A percentile compares a stretch with the other conserved stretches of the same genome.
These are phyloP conservation scores for Heterobasidion parviporum DNA, from an alignment of 1,284 basidiomycete species.

Conservation along the genomic window DNA sequence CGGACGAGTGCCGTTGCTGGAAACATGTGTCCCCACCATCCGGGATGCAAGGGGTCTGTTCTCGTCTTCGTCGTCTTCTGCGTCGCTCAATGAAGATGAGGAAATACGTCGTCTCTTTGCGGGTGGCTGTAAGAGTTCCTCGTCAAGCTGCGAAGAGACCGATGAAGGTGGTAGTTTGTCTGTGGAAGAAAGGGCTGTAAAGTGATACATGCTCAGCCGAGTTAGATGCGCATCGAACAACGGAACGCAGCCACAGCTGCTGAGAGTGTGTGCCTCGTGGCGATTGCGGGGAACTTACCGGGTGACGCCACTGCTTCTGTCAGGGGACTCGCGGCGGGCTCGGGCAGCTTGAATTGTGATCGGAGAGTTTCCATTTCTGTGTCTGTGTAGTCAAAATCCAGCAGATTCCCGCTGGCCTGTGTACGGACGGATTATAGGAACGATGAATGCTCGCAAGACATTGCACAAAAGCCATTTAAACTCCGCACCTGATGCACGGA, in stretches of 20 bases:
- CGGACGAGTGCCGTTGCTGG: slow-evolving; percentile 5
- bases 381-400: slow-evolving; percentile 73
- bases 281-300: slow-evolving; percentile 21
- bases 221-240: not conserved
- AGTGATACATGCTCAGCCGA: not conserved
- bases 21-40: slow-evolving; percentile 16
- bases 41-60: slow-evolving; percentile 55
- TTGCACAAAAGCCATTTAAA: slow-evolving; percentile 5
- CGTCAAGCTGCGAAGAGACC: slow-evolving; percentile 40
- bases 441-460: not conserved
- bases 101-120: slow-evolving; percentile 25
- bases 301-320: slow-evolving; percentile 23
- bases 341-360: slow-evolving; percentile 58
- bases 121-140: slow-evolving; percentile 22
- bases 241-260: slow-evolving; percentile 10
- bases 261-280: slow-evolving; percentile 13
- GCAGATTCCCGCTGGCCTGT: slow-evolving; percentile 68
- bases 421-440: slow-evolving; percentile 2
- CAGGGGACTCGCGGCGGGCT: slow-evolving; percentile 34
- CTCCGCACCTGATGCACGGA: slow-evolving; percentile 11
- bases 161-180: slow-evolving; percentile 39
- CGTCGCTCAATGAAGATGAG: slow-evolving; percentile 15
- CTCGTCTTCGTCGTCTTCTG: slow-evolving; percentile 36
- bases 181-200: slow-evolving; percentile 22
- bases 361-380: slow-evolving; percentile 63